Evolutionary conservation across 1,284 basidiomycete genomes (phyloP).

Genomic region (Pyrrhoderma noxium): DNA sequence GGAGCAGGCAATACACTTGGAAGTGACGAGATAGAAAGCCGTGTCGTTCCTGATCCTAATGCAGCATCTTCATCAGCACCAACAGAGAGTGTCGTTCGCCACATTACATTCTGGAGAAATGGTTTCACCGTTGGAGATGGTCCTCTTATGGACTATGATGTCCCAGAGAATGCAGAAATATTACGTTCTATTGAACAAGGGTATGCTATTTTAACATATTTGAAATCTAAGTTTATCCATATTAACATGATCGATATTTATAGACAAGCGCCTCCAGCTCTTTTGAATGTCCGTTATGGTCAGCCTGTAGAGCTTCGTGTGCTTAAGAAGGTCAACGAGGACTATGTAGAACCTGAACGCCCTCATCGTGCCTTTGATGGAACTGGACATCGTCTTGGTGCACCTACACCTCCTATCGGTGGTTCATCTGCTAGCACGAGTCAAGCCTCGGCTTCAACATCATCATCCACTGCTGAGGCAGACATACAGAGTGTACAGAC

Average conservation of each 20-base stretch:
- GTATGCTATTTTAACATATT: conserved; percentile 34
- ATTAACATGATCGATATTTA: neutral
- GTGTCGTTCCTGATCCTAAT: conserved; percentile 63
- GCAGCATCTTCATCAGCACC: conserved; percentile 27
- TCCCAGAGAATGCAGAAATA: conserved; percentile 69
- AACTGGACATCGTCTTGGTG: conserved; percentile 78
- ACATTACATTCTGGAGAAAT: conserved; percentile 90
- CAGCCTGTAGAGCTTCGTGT: conserved; percentile 88
- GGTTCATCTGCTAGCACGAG: conserved; percentile 23
- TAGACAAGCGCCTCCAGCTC: conserved; percentile 71
- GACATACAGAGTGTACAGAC: conserved; percentile 40
- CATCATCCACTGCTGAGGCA: conserved; percentile 21
- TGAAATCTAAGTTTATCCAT: neutral
- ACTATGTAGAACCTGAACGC: conserved; percentile 56
- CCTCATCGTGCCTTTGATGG: conserved; percentile 59
- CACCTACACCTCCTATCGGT: conserved; percentile 39
- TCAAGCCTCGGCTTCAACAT: conserved; percentile 1
- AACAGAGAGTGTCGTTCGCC: conserved; percentile 59
- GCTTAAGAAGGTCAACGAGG: conserved; percentile 65
- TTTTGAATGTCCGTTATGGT: conserved; percentile 72
- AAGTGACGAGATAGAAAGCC: conserved; percentile 73
- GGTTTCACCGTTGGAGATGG: conserved; percentile 94
- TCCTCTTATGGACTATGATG: conserved; percentile 77
- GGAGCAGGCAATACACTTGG: conserved; percentile 84
- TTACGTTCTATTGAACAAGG: conserved; percentile 79